Evolutionary conservation across 768 basidiomycete species (phyloP).

Genomic region (Leucosporidium yakuticum): DNA sequence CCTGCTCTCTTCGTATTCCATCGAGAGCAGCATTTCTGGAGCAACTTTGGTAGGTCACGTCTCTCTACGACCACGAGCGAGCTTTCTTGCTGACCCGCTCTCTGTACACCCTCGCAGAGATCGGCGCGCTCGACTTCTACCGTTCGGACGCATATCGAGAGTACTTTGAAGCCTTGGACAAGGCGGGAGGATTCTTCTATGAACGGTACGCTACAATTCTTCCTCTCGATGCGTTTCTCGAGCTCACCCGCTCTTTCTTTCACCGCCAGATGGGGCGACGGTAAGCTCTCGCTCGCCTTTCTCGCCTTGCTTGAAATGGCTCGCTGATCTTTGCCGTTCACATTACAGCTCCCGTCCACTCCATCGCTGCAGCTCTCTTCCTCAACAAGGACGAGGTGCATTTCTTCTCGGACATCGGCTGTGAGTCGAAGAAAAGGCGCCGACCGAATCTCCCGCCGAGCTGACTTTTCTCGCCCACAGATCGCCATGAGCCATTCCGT

Average conservation of each 20-base stretch:
- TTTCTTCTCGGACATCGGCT: constrained; percentile 93
- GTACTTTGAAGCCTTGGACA: constrained; percentile 75
- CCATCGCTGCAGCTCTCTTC: constrained; percentile 83
- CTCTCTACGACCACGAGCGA: too few relatives aligned
- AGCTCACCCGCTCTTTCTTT: too few relatives aligned
- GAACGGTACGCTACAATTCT: constrained; percentile 66
- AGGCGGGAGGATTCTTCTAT: constrained; percentile 63
- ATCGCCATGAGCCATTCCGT: constrained; percentile 77
- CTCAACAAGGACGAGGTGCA: constrained; percentile 79
- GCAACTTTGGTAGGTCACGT: constrained; percentile 56
- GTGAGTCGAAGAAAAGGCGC: not conserved
- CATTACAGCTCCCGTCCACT: constrained; percentile 72
- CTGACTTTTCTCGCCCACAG: not conserved
- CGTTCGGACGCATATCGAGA: constrained; percentile 70
- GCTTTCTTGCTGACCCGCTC: not conserved
- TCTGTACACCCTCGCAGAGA: constrained; percentile 44
- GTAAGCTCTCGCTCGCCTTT: not conserved
- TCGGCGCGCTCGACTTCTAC: constrained; percentile 78
- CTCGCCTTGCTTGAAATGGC: too few relatives aligned
- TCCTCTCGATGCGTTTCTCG: too few relatives aligned
- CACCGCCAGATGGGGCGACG: too few relatives aligned
- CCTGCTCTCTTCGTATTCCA: too few relatives aligned
- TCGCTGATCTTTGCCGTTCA: constrained; percentile 42
- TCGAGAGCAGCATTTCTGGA: constrained; percentile 40
- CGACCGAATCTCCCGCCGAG: too few relatives aligned